Base-by-base conservation (phyloP, 2,329 filamentous ascomycete species). In the Colletotrichum paranaense region DNA sequence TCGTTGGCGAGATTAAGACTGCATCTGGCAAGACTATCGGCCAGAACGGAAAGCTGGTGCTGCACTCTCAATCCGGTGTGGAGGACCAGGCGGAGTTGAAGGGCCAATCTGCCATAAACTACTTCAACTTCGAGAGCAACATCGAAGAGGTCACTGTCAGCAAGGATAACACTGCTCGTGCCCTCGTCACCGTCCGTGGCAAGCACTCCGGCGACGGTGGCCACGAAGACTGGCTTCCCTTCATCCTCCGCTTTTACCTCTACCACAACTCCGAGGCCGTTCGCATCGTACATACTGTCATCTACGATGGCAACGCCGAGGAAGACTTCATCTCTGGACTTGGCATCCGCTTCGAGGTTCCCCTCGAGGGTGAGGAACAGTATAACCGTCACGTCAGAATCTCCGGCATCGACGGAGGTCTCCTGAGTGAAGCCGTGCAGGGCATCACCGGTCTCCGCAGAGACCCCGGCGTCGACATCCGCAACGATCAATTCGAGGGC, bases 381-480 rank as follows among this genome's bases (percentile, higher is more conserved):
- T 90, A 91, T 77, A 86, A 92, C 78, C 88, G 90, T 2, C 90
- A 92, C 68, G 78, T 92, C 6, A 82, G 89, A 9, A 82, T 92
- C 24, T 86, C 88, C 0, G 89, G 89, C 14, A 85, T 86, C 0
- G 84, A 88, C 3, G 88, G 88, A 0, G 89, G 89, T 0, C 78
- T 91, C 7, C 80, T 92, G 0, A 86, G 83, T 24, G 90, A 92
- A 77, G 88, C 88, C 0, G 88, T 91, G 0, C 86, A 90, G 76
- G 89, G 90, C 1, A 84, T 92, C 14, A 91, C 90, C 0, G 90
- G 90, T 1, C 80, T 92, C 4, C 84, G 90, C 1, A 78, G 84
- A 66, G 89, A 90, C 62, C 89, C 90, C 0, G 88, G 88, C 0
- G 75, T 77, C 3, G 80, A 80, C 0, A 86, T 90, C 11, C 85